Percentiles rank a stretch among this genome's conserved stretches.
Conservation (phyloP, 2,329 filamentous ascomycete genomes). For the Chaetoscypha palmicola region DNA sequence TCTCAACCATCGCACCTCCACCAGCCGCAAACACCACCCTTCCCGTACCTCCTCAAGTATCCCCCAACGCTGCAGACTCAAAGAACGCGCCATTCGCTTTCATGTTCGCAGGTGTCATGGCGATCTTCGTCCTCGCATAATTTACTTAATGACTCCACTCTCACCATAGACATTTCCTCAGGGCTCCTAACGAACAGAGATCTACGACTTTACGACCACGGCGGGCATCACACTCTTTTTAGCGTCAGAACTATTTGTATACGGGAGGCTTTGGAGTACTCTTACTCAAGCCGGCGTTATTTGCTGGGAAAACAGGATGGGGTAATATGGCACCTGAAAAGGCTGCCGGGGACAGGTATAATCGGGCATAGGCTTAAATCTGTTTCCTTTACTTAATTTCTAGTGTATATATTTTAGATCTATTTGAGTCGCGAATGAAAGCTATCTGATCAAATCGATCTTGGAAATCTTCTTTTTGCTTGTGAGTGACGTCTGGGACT, state of each 20-base stretch:
- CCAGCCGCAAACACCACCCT: constrained; percentile 5
- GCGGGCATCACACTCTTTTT: neutral
- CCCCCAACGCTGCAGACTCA: constrained; percentile 16
- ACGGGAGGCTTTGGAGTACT: neutral
- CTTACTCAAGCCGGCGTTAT: neutral
- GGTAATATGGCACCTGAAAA: neutral
- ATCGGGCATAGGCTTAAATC: neutral
- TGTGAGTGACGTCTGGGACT: too few relatives aligned
- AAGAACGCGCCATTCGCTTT: constrained; percentile 23
- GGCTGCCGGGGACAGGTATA: neutral
- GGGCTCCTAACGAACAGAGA: neutral
- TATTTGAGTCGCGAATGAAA: neutral
- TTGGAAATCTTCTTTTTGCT: too few relatives aligned
- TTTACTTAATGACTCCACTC: too few relatives aligned
- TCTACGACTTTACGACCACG: neutral
- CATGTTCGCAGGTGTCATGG: constrained; percentile 25
- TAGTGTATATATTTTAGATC: constrained; percentile 3
- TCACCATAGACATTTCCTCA: neutral
- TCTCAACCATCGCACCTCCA: constrained; percentile 1
- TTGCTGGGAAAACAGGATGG: neutral
- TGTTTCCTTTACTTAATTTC: neutral
- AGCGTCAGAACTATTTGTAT: neutral
- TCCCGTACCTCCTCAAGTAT: constrained; percentile 20
- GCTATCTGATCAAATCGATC: too few relatives aligned
- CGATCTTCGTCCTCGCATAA: constrained; percentile 25